Evolutionary conservation across 257 asterid species (phyloP), one percentile per base, ranked within the genome.

Genomic region (Pogostemon cablin): DNA sequence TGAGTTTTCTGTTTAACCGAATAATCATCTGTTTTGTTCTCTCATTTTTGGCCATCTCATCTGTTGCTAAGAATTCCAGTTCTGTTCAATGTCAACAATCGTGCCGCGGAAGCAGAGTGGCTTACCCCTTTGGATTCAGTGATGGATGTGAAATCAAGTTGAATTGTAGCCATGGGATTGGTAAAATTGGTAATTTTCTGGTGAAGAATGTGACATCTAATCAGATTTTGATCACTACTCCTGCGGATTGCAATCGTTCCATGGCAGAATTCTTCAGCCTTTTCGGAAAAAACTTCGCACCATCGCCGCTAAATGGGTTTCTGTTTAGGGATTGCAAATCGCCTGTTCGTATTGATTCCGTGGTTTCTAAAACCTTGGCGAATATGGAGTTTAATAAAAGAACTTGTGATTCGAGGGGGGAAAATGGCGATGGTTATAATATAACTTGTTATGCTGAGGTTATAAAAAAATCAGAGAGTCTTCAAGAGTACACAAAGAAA

Each of bases 121-220:
- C 70, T 9, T 84, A 79, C 57, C 95, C 95, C 1, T 86, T 88
- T 54, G 95, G 95, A 1, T 86, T 86, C 79, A 73, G 82, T 0
- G 15, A 64, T 1, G 71, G 68, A 17, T 88, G 88, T 53, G 34
- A 6, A 39, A 81, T 88, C 73, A 77, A 34, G 42, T 71, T 88
- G 35, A 37, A 67, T 12, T 82, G 86, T 34, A 67, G 37, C 7
- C 9, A 6, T 0, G 80, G 82, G 43, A 69, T 39, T 4, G 53
- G 78, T 8, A 25, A 42, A 70, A 58, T 88, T 2, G 87, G 84
- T 2, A 74, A 55, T 57, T 88, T 76, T 46, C 3, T 5, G 0
- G 80, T 88, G 7, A 80, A 67, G 52, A 82, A 81, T 49, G 68
- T 84, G 55, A 84, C 90, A 4, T 52, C 75, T 10, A 81, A 82